A percentile compares a stretch with the other conserved stretches of the same genome.
Conservation (phyloP, 371 early-diverging fungal genomes). For the Mortierella sp. region DNA sequence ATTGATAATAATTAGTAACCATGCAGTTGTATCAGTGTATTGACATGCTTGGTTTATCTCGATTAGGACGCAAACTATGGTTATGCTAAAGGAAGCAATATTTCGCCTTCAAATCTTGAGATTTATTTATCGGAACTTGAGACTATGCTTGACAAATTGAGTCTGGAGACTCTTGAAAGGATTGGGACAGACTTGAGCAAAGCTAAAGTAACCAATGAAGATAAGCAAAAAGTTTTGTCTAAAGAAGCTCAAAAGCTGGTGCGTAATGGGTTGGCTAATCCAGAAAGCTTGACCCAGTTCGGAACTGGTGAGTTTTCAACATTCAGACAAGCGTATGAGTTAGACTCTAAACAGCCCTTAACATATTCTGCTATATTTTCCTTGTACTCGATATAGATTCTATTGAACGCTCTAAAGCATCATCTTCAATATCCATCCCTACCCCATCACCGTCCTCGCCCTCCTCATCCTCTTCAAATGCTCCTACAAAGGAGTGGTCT, state of each 20-base stretch:
- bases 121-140: conserved; percentile 76
- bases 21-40: background rate
- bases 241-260: conserved; percentile 42
- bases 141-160: conserved; percentile 68
- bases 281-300: conserved; percentile 46
- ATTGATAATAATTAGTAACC: background rate
- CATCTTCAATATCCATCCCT: background rate
- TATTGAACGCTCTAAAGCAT: conserved; percentile 7
- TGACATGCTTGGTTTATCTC: background rate
- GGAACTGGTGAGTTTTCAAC: conserved; percentile 34
- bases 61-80: conserved; percentile 79
- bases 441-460: background rate
- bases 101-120: conserved; percentile 70
- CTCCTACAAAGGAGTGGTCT: conserved; percentile 59
- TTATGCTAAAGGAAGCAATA: conserved; percentile 62
- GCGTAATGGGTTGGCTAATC: conserved; percentile 32
- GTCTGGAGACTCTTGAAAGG: conserved; percentile 50
- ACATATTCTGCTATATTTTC: background rate
- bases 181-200: conserved; percentile 39
- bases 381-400: conserved; percentile 6
- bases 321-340: too few relatives aligned
- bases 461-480: conserved; percentile 8
- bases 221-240: conserved; percentile 43
- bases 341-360: background rate
- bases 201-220: conserved; percentile 23